Conservation (phyloP, 2,329 filamentous ascomycete species). For the Aspergillus sp. region DNA sequence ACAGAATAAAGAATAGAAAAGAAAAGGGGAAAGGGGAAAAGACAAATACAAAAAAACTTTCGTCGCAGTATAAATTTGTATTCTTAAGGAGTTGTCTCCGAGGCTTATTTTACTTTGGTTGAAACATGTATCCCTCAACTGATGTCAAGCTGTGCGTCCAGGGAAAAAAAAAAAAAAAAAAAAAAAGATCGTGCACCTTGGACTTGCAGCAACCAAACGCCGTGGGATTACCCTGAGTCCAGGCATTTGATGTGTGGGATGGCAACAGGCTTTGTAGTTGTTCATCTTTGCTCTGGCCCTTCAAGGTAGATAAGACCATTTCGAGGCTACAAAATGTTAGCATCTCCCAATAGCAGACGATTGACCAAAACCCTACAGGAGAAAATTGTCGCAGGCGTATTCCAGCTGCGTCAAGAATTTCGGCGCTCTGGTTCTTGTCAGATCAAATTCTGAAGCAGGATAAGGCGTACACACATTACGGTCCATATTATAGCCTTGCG, state of each 20-base stretch:
- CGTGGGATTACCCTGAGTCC: not conserved
- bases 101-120: not conserved
- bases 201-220: too few species aligned
- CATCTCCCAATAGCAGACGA: not conserved
- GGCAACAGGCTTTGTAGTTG: not conserved
- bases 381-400: conserved; percentile 84
- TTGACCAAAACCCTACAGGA: conserved; percentile 53
- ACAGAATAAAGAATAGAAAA: too few species aligned
- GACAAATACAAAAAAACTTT: too few species aligned
- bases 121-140: not conserved
- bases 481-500: conserved; percentile 93
- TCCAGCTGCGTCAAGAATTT: conserved; percentile 79
- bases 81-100: too few species aligned
- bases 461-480: conserved; percentile 51
- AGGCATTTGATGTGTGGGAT: not conserved
- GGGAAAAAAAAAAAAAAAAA: not conserved
- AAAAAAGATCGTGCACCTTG: too few species aligned
- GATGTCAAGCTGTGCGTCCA: not conserved
- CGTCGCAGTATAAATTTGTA: too few species aligned
- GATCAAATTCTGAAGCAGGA: not conserved
- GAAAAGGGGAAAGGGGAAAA: too few species aligned
- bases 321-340: conserved; percentile 47
- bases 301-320: conserved; percentile 66
- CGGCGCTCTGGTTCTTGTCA: conserved; percentile 59
- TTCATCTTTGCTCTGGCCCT: conserved; percentile 25